Evolutionary conservation across 345 rosid genomes (phyloP).

Genomic region (Lumnitzera racemosa): DNA sequence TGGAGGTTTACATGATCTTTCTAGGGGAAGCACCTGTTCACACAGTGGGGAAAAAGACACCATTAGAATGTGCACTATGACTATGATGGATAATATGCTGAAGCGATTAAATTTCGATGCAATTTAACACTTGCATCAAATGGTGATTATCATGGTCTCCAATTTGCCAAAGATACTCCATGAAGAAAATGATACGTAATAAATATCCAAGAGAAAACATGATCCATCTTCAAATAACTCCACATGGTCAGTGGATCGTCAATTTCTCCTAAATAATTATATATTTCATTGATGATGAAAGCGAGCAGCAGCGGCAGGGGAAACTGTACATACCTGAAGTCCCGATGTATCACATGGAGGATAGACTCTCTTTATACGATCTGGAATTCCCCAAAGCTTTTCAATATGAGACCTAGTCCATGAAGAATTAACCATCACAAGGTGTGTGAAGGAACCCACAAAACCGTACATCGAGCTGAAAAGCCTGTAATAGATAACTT

Average conservation of each 20-base stretch:
- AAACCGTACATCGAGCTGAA: conserved; percentile 86
- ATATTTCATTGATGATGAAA: neutral
- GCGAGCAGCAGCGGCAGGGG: neutral
- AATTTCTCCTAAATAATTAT: too few species aligned
- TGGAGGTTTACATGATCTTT: conserved; percentile 55
- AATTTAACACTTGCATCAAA: too few species aligned
- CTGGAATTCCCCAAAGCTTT: conserved; percentile 72
- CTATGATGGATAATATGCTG: too few species aligned
- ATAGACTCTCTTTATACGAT: conserved; percentile 62
- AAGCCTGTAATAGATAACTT: conserved; percentile 58
- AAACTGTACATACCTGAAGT: conserved; percentile 58
- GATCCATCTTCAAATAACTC: too few species aligned
- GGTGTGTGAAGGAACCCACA: conserved; percentile 78
- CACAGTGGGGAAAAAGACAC: conserved; percentile 12
- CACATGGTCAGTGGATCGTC: too few species aligned
- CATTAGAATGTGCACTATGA: neutral
- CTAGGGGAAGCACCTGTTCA: conserved; percentile 65
- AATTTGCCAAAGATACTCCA: too few species aligned
- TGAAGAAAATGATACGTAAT: too few species aligned
- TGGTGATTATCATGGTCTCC: too few species aligned
- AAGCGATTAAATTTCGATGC: too few species aligned
- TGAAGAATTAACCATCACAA: conserved; percentile 93
- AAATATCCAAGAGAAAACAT: too few species aligned
- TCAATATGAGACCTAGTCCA: conserved; percentile 87
- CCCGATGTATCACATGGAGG: conserved; percentile 97